Conservation (phyloP, 345 rosid species). For the Moricandia moricandioides region DNA sequence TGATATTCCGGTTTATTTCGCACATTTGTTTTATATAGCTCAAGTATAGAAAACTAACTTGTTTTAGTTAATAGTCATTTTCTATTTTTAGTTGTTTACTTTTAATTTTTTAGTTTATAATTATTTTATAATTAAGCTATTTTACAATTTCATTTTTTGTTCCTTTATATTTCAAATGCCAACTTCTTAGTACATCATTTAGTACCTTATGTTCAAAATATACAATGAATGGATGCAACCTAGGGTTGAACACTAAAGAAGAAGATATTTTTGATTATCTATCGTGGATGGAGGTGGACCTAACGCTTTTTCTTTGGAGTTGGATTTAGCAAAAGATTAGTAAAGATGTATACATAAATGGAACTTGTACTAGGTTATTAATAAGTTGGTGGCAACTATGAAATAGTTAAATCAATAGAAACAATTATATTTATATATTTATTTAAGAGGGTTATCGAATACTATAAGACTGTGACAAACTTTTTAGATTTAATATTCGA, state of each 20-base stretch:
- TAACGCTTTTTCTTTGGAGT: neutral
- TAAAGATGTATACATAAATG: conserved; percentile 22
- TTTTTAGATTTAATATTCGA: conserved; percentile 4
- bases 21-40: too few relatives aligned
- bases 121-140: too few relatives aligned
- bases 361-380: conserved; percentile 35
- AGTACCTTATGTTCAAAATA: too few relatives aligned
- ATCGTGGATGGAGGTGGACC: conserved; percentile 7
- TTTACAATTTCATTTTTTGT: too few relatives aligned
- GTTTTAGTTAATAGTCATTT: too few relatives aligned
- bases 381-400: conserved; percentile 16
- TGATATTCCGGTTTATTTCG: too few relatives aligned
- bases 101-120: too few relatives aligned
- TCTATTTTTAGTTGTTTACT: too few relatives aligned
- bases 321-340: conserved; percentile 12
- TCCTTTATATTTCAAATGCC: too few relatives aligned
- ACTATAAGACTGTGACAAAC: conserved; percentile 9
- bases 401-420: neutral
- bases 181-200: too few relatives aligned
- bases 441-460: neutral
- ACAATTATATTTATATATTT: neutral
- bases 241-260: neutral
- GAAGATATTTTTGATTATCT: conserved; percentile 6
- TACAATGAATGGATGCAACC: neutral
- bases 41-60: too few relatives aligned